A percentile compares a stretch with the other conserved stretches of the same genome.
These are phyloP conservation scores for Paramecium tetraurelia DNA, from an alignment of 73 alveolate species.

Conservation along the genomic window DNA sequence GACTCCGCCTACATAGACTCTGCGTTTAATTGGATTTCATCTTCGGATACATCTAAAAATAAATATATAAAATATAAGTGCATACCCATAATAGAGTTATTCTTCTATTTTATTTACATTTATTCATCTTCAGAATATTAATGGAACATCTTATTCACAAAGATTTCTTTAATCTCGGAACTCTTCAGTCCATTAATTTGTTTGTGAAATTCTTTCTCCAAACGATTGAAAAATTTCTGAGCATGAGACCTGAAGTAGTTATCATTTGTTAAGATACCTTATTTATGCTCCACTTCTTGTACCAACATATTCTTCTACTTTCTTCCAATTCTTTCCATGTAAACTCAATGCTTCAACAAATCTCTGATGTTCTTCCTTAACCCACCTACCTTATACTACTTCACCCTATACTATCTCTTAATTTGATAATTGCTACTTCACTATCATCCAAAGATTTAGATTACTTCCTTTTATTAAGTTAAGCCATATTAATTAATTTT, in stretches of 20 bases:
- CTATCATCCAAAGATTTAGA: conserved; percentile 12
- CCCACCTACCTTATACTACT: conserved; percentile 76
- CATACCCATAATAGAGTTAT: background rate
- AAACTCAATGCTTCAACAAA: conserved; percentile 80
- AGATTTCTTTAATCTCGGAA: conserved; percentile 13
- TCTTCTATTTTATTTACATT: background rate
- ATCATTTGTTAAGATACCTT: background rate
- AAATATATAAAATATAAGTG: background rate
- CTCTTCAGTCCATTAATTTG: conserved; percentile 28
- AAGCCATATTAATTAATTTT: background rate
- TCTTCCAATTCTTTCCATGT: conserved; percentile 80
- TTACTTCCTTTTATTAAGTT: background rate
- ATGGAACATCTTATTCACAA: conserved; percentile 20
- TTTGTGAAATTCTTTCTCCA: conserved; percentile 59
- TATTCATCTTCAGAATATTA: background rate
- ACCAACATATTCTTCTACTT: conserved; percentile 78
- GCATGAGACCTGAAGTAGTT: conserved; percentile 67
- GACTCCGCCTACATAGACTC: background rate
- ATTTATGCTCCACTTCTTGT: conserved; percentile 79
- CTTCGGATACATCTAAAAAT: conserved; percentile 1
- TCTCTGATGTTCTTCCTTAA: conserved; percentile 73
- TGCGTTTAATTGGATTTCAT: background rate
- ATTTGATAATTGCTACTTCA: background rate
- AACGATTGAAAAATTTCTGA: conserved; percentile 76
- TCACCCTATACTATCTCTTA: conserved; percentile 34